Conservation (phyloP, 2,329 filamentous ascomycete species). For the Oidium heveae region DNA sequence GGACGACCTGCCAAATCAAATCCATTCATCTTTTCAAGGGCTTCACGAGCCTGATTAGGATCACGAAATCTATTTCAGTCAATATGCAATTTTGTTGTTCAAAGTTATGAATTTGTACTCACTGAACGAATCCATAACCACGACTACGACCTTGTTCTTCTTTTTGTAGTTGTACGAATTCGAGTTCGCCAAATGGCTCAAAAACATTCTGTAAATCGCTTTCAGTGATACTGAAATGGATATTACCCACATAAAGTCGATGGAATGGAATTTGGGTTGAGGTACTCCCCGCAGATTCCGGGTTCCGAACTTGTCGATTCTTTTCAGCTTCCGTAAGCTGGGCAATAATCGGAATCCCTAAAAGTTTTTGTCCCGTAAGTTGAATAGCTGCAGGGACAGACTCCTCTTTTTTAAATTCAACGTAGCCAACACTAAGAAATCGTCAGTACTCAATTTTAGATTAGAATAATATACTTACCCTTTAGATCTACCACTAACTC, state of each 20-base stretch:
- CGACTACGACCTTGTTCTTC: conserved; percentile 76
- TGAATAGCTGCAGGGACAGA: conserved; percentile 82
- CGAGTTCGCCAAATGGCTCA: conserved; percentile 88
- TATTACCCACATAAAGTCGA: conserved; percentile 94
- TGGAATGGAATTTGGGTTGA: conserved; percentile 84
- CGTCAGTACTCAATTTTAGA: conserved; percentile 15
- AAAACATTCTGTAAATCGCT: conserved; percentile 89
- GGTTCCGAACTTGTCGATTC: conserved; percentile 80
- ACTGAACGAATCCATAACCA: conserved; percentile 98
- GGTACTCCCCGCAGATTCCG: conserved; percentile 39
- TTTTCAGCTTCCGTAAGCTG: conserved; percentile 98
- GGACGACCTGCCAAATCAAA: conserved; percentile 94
- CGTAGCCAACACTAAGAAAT: conserved; percentile 65
- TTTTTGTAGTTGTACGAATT: conserved; percentile 93
- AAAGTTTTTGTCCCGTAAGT: conserved; percentile 93
- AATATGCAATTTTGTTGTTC: neutral
- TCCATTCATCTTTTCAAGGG: conserved; percentile 96
- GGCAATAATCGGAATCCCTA: conserved; percentile 96
- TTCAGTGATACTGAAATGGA: conserved; percentile 98
- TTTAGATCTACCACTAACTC: conserved; percentile 90
- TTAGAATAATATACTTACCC: conserved; percentile 35
- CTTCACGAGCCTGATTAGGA: conserved; percentile 73
- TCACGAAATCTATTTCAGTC: conserved; percentile 46
- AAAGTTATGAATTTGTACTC: conserved; percentile 19
- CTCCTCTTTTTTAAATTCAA: conserved; percentile 94